Percentiles rank a stretch among this genome's conserved stretches.
These are phyloP conservation scores for Tetrapisispora arboricola DNA, from an alignment of 805 yeast genomes.

Conservation along the genomic window DNA sequence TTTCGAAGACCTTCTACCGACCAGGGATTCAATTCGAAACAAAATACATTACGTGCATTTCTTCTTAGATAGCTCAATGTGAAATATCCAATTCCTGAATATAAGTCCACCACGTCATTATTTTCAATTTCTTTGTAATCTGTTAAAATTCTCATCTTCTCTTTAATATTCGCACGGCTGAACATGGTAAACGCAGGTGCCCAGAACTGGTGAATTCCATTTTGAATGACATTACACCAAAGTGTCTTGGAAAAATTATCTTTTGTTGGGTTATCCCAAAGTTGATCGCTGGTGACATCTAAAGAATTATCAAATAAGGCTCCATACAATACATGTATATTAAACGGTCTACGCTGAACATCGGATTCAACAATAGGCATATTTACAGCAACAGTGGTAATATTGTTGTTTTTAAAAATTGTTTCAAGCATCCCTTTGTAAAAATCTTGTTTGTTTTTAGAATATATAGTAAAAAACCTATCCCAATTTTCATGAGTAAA, in stretches of 20 bases:
- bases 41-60: slow-evolving; percentile 43
- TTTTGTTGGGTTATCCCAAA: slow-evolving; percentile 30
- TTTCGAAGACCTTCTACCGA: slow-evolving; percentile 58
- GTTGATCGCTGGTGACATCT: slow-evolving; percentile 3
- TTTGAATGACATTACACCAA: slow-evolving; percentile 65
- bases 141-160: slow-evolving; percentile 55
- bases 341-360: slow-evolving; percentile 53
- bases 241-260: slow-evolving; percentile 43
- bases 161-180: slow-evolving; percentile 77
- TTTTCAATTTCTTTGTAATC: slow-evolving; percentile 30
- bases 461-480: slow-evolving; percentile 7
- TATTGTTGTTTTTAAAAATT: slow-evolving; percentile 10
- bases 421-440: slow-evolving; percentile 16
- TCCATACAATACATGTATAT: slow-evolving; percentile 51
- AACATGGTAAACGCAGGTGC: slow-evolving; percentile 83
- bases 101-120: slow-evolving; percentile 52
- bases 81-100: slow-evolving; percentile 83
- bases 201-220: slow-evolving; percentile 73
- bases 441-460: slow-evolving; percentile 4
- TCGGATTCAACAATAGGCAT: slow-evolving; percentile 52
- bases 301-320: slow-evolving; percentile 46
- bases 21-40: slow-evolving; percentile 87
- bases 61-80: slow-evolving; percentile 53
- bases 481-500: slow-evolving; percentile 35
- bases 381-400: slow-evolving; percentile 61